phyloP scores from a whole-genome alignment of 257 asterid genomes.

The Solanum habrochaites region DNA sequence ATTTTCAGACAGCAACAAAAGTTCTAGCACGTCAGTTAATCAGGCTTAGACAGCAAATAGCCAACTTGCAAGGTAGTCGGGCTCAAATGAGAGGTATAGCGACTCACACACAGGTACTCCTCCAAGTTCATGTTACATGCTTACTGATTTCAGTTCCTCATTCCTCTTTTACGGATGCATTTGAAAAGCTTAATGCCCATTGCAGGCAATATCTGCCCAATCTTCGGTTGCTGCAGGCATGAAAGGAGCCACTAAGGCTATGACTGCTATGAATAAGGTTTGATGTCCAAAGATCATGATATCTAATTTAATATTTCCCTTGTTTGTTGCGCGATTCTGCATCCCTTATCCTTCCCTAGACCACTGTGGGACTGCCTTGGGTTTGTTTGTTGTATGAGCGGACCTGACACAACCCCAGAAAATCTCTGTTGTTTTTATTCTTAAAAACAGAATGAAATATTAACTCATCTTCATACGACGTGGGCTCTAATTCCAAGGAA shows the following conservation, averaged over 20 bases:
- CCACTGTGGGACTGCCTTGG: background rate
- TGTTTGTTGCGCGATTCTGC: background rate
- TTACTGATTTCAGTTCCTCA: background rate
- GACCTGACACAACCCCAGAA: too few species aligned
- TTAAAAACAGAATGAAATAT: background rate
- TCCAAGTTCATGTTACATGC: background rate
- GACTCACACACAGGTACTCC: conserved; percentile 78
- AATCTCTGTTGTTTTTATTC: background rate
- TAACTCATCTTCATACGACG: background rate
- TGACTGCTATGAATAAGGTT: conserved; percentile 93
- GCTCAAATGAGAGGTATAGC: conserved; percentile 96
- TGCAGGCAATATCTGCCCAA: conserved; percentile 90
- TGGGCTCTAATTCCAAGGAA: background rate
- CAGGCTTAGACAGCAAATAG: conserved; percentile 89
- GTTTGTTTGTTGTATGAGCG: background rate
- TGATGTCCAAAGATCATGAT: background rate
- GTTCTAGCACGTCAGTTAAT: conserved; percentile 79
- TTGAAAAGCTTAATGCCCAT: background rate
- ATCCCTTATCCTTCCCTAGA: background rate
- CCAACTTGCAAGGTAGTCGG: conserved; percentile 85
- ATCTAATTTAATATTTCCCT: background rate
- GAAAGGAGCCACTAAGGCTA: conserved; percentile 94
- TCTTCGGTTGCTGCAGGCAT: conserved; percentile 87
- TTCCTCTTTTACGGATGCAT: background rate
- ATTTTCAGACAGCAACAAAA: conserved; percentile 70